Base-by-base conservation (phyloP, 2,329 filamentous ascomycete genomes). In the Epicoccum sorghinum region DNA sequence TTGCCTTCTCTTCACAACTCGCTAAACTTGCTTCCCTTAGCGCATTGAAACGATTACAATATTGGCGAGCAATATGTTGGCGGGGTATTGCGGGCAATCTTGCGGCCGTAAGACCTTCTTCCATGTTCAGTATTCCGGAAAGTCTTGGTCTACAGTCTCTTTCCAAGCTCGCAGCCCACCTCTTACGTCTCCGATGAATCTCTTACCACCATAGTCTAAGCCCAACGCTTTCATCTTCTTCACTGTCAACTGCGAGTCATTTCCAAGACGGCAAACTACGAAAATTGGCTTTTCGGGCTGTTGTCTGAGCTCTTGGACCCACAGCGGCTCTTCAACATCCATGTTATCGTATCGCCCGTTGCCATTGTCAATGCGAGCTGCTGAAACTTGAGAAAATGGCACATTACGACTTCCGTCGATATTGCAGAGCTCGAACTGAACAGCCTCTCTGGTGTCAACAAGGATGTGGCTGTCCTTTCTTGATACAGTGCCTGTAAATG, bases 381-480 rank as follows among this genome's bases (percentile, higher is more conserved):
- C 54, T 6, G 64, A 77, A 13, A 85, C 75, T 0, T 74, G 79
- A 10, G 85, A 89, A 66, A 88, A 89, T 0, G 86, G 89, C 0
- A 92, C 72, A 62, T 91, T 97, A 45, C 96, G 76, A 24, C 90
- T 91, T 0, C 89, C 89, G 0, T 86, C 79, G 7, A 99, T 80
- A 57, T 82, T 86, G 59, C 89, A 92, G 39, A 98, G 86, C 13
- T 89, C 88, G 61, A 90, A 97, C 57, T 96, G 91, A 25, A 91
- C 89, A 65, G 86, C 86, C 63, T 96, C 91, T 2, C 95, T 83
- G 1, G 96, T 91, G 61, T 98, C 95, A 2, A 98, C 74, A 2
- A 97, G 75, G 1, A 90, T 68, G 47, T 88, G 85, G 13, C 62
- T 72, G 41, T 73, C 63, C 33, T 57, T 68, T 9, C 53, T 68